These are phyloP conservation scores for Phalaenopsis equestris DNA, from an alignment of 106 monocot species.

Conservation along the genomic window DNA sequence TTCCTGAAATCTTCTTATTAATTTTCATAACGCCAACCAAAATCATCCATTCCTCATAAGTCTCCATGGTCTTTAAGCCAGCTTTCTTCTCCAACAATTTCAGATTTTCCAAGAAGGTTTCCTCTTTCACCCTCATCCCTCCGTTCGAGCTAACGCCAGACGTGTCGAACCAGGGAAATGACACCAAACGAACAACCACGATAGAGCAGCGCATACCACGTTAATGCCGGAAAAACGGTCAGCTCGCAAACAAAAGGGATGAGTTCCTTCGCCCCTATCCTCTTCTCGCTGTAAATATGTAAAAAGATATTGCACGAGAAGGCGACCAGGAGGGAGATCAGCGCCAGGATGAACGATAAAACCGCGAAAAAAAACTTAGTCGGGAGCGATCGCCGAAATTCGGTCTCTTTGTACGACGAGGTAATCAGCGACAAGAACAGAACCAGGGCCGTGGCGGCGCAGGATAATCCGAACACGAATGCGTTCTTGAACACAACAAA, in stretches of 20 bases:
- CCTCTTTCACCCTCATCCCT: no score
- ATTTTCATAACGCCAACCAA: no score
- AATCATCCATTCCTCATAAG: no score
- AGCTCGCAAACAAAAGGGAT: slow-evolving; percentile 27
- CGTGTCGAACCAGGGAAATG: slow-evolving; percentile 3
- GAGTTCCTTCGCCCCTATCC: background rate
- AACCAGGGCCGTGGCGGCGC: slow-evolving; percentile 25
- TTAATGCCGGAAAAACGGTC: slow-evolving; percentile 10
- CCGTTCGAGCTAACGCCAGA: slow-evolving; percentile 2
- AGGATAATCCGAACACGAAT: slow-evolving; percentile 28
- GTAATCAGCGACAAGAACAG: slow-evolving; percentile 28
- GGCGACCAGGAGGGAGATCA: slow-evolving; percentile 15
- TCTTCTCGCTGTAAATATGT: slow-evolving; percentile 9
- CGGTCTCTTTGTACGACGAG: slow-evolving; percentile 19
- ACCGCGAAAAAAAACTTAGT: slow-evolving; percentile 28
- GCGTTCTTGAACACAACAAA: slow-evolving; percentile 31
- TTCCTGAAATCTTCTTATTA: no score
- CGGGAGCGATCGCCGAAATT: slow-evolving; percentile 18
- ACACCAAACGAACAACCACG: slow-evolving; percentile 13
- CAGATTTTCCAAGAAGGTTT: no score
- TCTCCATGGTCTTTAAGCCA: no score
- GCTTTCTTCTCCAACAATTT: no score
- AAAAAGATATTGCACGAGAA: slow-evolving; percentile 33
- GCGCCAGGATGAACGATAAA: slow-evolving; percentile 14
- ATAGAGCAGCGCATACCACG: slow-evolving; percentile 11